Base-by-base conservation (phyloP, 192 early-diverging fungal genomes). In the Phycomyces blakesleeanus region DNA sequence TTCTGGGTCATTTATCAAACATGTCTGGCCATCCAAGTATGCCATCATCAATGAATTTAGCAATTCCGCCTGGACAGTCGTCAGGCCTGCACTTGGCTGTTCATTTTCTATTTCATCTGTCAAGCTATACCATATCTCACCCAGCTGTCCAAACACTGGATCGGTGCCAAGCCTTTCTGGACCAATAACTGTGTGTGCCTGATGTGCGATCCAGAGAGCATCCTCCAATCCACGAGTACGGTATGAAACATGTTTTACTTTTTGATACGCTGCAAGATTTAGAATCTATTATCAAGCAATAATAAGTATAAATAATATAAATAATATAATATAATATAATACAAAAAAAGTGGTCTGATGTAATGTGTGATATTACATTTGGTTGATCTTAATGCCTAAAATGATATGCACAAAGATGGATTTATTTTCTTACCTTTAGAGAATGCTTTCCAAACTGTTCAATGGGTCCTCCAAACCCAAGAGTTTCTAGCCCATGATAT, bases 31-130 rank as follows among this genome's bases (percentile, higher is more conserved):
- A 47, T 75, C 68, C n/a, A 75, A 39, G 38, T 65, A 75, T 6
- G 51, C 63, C 64, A 70, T 75, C 15, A 75, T 54, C 21, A 75
- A 47, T n/a, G 44, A 34, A 55, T 69, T 75, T 5, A 75, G 59
- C 1, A 74, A 27, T 22, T 69, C 59, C 7, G 51, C 52, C 38
- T 75, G 63, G 16, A 22, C n/a, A 22, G 52, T 29, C 21, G 52
- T 56, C 3, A 73, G 56, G 14, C 51, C 37, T 0, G 21, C 24
- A 15, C 25, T 65, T 42, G 38, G 49, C 29, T 37, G 42, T 57
- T 47, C 57, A 41, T 10, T 10, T 57, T 7, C 29, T 34, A 34
- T 34, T 34, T 34, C 29, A 7, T 34, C 64, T 34, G 69, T 55
- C 25, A 72, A 63, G 10, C 51, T 44, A 18, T 62, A 44, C 71